Evolutionary conservation across 1,284 basidiomycete genomes (phyloP).

Genomic region (Sanguinoderma infundibulare): DNA sequence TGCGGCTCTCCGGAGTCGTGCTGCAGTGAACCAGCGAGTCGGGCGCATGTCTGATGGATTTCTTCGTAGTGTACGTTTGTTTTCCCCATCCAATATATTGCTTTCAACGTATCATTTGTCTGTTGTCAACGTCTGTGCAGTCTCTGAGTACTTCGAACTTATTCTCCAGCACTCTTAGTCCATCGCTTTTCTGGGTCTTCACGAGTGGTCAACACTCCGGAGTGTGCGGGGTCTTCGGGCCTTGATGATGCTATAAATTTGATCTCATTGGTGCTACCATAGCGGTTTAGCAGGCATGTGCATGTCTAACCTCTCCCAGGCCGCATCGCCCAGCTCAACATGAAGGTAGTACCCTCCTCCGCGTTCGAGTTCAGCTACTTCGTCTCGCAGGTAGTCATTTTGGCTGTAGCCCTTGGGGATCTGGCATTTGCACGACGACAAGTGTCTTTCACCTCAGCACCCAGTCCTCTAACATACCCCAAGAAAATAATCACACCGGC

Average conservation of each 20-base stretch:
- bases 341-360: neutral
- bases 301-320: too few relatives aligned
- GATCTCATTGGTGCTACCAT: neutral
- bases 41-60: constrained; percentile 81
- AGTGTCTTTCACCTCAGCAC: neutral
- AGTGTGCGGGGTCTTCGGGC: neutral
- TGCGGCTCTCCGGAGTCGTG: constrained; percentile 43
- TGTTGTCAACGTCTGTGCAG: too few relatives aligned
- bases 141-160: too few relatives aligned
- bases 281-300: too few relatives aligned
- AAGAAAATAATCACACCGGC: constrained; percentile 25
- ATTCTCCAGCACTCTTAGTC: too few relatives aligned
- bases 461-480: neutral
- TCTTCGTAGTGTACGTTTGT: neutral
- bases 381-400: neutral
- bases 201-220: neutral
- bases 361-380: neutral
- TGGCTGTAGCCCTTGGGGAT: neutral
- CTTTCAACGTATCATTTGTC: neutral
- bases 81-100: neutral
- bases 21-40: constrained; percentile 56
- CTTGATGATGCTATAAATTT: neutral
- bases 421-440: too few relatives aligned
- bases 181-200: neutral
- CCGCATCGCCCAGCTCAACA: neutral